A percentile compares a stretch with the other conserved stretches of the same genome.
phyloP scores from a whole-genome alignment of 2,329 filamentous ascomycete genomes.

The Rhynchosporium agropyri region DNA sequence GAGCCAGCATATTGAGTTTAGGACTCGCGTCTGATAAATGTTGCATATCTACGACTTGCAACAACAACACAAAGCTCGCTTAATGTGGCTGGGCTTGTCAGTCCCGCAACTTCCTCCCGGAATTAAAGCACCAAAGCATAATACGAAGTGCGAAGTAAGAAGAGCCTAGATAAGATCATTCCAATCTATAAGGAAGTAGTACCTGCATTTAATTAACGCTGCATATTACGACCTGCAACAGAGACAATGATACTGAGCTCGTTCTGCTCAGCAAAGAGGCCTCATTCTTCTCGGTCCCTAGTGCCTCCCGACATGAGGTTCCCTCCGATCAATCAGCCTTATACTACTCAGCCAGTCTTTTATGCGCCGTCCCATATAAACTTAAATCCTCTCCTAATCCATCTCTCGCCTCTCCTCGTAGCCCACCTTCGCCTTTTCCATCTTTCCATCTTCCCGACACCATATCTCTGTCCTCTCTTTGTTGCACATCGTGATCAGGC shows the following conservation, averaged over 20 bases:
- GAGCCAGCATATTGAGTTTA: not conserved
- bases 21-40: not conserved
- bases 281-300: not conserved
- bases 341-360: too few species aligned
- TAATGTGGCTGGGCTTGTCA: not conserved
- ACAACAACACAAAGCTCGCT: not conserved
- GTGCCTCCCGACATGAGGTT: not conserved
- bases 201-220: not conserved
- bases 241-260: too few species aligned
- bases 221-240: not conserved
- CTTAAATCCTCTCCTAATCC: too few species aligned
- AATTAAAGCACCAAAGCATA: not conserved
- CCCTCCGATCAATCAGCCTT: not conserved
- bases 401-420: not conserved
- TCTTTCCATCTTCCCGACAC: not conserved
- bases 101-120: not conserved
- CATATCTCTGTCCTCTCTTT: not conserved
- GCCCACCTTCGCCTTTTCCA: not conserved
- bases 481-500: constrained; percentile 16
- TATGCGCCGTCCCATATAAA: not conserved
- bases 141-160: too few species aligned
- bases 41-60: not conserved
- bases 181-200: not conserved
- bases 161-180: not conserved
- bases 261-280: too few species aligned